Evolutionary conservation across 805 yeast species (phyloP), one percentile per base, ranked within the genome.

Genomic region (Saturnispora zaruensis): DNA sequence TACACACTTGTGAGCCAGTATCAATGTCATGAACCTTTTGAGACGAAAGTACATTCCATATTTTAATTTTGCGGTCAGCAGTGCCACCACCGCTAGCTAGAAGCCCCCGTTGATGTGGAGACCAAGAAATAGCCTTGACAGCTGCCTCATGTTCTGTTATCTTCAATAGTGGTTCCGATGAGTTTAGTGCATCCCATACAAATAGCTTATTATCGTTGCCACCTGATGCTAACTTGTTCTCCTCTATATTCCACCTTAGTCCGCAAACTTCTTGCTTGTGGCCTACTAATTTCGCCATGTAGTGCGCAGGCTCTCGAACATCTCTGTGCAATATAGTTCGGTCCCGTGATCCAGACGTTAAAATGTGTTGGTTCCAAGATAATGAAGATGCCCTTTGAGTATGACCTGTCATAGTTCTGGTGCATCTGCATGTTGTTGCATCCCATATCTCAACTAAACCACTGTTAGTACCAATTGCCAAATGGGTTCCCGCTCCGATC

Each of bases 231-330:
- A 93, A 73, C 63, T 87, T 89, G 64, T 91, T 89, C 57, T 87
- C 95, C 50, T 87, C 95, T 5, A 79, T 75, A 60, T 90, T 90
- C 99, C 99, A 93, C 62, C 82, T 82, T 57, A 93, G 74, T 2
- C 99, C 99, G 69, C 99, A 93, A 41, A 93, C 95, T 66, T 93
- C 99, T 67, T 93, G 98, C 49, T 81, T 79, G 66, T 93, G 99
- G 21, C 55, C 54, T 36, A 79, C 82, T 30, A 93, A 71, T 55
- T 79, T 76, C 54, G 81, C 79, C 60, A 87, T 78, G 63, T 73
- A 89, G 59, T 89, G 96, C 26, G 84, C 86, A 6, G 91, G 86
- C 34, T 82, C 80, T 48, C 99, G 74, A 21, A 93, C 97, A 65
- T 93, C 99, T 54, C 97, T 75, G 64, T 93, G 96, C 45, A 89